A percentile compares a stretch with the other conserved stretches of the same genome.
These are phyloP conservation scores for Asterionellopsis glacialis DNA, from an alignment of 108 stramenopile genomes.

Conservation along the genomic window DNA sequence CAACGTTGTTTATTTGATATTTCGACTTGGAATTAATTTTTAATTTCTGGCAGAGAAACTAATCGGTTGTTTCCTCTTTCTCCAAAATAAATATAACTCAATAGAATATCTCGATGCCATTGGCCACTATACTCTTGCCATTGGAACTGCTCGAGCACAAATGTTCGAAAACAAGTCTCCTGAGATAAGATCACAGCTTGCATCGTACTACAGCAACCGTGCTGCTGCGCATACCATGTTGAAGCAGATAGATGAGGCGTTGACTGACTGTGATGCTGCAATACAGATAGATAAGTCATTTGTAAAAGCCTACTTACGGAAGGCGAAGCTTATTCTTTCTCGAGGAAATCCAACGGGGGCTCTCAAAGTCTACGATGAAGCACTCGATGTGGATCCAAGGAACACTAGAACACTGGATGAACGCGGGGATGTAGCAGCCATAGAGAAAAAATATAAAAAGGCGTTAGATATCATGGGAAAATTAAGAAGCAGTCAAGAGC, in stretches of 20 bases:
- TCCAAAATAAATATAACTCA: not conserved
- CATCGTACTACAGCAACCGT: constrained; percentile 23
- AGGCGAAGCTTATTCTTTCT: constrained; percentile 3
- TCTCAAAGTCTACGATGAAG: constrained; percentile 18
- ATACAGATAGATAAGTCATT: constrained; percentile 10
- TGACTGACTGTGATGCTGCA: constrained; percentile 28
- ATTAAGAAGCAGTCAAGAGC: not conserved
- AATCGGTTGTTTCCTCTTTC: not conserved
- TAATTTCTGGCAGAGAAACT: not conserved
- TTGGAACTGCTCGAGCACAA: constrained; percentile 14
- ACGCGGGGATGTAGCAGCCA: constrained; percentile 19
- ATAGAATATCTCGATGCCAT: constrained; percentile 17
- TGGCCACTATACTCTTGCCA: constrained; percentile 19
- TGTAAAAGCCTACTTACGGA: constrained; percentile 29
- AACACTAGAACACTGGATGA: constrained; percentile 34
- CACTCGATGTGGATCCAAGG: constrained; percentile 35
- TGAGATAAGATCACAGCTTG: constrained; percentile 1
- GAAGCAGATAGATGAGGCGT: constrained; percentile 19
- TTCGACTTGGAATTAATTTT: not conserved
- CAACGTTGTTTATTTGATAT: not conserved
- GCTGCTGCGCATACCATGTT: constrained; percentile 33
- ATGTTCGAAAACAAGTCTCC: not conserved
- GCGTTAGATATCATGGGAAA: constrained; percentile 6
- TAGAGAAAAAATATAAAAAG: constrained; percentile 18
- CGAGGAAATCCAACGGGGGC: constrained; percentile 28